phyloP scores from a whole-genome alignment of 2,329 filamentous ascomycete genomes.

The Beauveria brongniartii region DNA sequence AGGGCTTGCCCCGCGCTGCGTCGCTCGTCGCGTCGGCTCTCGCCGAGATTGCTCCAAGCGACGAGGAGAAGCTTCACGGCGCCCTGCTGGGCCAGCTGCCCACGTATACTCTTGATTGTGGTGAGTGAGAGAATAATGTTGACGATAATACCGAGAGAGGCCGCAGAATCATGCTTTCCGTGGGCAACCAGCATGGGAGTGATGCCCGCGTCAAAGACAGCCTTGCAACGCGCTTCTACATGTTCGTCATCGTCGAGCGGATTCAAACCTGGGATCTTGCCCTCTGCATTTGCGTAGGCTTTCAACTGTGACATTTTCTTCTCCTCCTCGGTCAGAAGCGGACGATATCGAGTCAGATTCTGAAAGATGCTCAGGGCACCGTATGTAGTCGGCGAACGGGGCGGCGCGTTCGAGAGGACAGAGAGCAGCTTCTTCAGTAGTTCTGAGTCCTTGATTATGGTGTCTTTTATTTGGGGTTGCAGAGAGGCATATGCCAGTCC shows the following conservation, averaged over 20 bases:
- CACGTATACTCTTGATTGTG: conserved; percentile 63
- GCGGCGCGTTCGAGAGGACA: conserved; percentile 47
- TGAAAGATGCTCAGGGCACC: conserved; percentile 78
- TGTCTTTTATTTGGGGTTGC: conserved; percentile 76
- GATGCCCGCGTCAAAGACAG: conserved; percentile 69
- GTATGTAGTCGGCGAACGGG: conserved; percentile 67
- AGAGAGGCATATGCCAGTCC: conserved; percentile 88
- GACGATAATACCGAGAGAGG: conserved; percentile 63
- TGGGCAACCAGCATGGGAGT: conserved; percentile 71
- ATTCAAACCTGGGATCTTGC: conserved; percentile 52
- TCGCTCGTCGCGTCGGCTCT: conserved; percentile 34
- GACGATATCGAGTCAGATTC: conserved; percentile 77
- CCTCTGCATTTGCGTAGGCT: conserved; percentile 83
- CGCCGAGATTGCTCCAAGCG: conserved; percentile 54
- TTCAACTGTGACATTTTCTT: conserved; percentile 88
- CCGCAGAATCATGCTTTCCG: conserved; percentile 62
- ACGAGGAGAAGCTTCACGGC: conserved; percentile 76
- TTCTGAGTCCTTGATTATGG: conserved; percentile 57
- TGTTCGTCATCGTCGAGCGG: conserved; percentile 68
- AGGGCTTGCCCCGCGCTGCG: conserved; percentile 69
- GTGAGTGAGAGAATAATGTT: conserved; percentile 73
- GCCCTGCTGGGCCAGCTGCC: conserved; percentile 85
- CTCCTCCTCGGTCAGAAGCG: conserved; percentile 75
- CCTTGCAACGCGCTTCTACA: conserved; percentile 67
- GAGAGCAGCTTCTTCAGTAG: conserved; percentile 65